These are phyloP conservation scores for Penicillium coprophilum DNA, from an alignment of 495 filamentous ascomycete species.

Conservation along the genomic window DNA sequence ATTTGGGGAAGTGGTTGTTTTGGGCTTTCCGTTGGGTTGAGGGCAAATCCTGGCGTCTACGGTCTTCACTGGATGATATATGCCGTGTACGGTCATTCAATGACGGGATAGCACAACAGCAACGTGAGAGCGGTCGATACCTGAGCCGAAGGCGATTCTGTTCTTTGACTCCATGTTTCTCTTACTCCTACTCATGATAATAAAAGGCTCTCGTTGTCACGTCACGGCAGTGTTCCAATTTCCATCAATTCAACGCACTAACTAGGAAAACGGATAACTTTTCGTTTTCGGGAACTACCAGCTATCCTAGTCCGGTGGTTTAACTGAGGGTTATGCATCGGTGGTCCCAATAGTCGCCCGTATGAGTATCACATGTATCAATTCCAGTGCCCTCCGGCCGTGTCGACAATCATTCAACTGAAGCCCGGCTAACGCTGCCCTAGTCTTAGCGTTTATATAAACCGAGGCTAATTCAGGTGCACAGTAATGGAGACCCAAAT, in stretches of 20 bases:
- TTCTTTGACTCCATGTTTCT: conserved; percentile 25
- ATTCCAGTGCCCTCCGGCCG: too few relatives aligned
- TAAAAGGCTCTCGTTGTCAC: conserved; percentile 29
- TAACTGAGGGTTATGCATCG: too few relatives aligned
- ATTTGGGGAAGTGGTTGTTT: conserved; percentile 24
- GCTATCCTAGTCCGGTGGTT: neutral
- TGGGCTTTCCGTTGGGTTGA: conserved; percentile 30
- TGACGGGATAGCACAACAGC: conserved; percentile 20
- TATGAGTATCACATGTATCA: too few relatives aligned
- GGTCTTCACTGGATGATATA: conserved; percentile 35
- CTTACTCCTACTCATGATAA: conserved; percentile 32
- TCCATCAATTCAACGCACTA: neutral
- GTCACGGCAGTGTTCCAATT: conserved; percentile 44
- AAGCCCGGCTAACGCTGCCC: too few relatives aligned
- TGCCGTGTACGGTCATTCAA: conserved; percentile 25
- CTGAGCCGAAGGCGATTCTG: conserved; percentile 12
- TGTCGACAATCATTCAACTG: too few relatives aligned
- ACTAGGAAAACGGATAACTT: neutral
- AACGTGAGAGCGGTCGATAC: conserved; percentile 19
- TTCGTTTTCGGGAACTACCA: neutral
- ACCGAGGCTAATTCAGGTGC: too few relatives aligned
- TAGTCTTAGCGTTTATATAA: too few relatives aligned
- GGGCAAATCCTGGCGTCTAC: conserved; percentile 31
- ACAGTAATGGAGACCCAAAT: too few relatives aligned
- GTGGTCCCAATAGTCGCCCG: too few relatives aligned